phyloP scores from a whole-genome alignment of 371 early-diverging fungal species.

The Mycotypha africana region DNA sequence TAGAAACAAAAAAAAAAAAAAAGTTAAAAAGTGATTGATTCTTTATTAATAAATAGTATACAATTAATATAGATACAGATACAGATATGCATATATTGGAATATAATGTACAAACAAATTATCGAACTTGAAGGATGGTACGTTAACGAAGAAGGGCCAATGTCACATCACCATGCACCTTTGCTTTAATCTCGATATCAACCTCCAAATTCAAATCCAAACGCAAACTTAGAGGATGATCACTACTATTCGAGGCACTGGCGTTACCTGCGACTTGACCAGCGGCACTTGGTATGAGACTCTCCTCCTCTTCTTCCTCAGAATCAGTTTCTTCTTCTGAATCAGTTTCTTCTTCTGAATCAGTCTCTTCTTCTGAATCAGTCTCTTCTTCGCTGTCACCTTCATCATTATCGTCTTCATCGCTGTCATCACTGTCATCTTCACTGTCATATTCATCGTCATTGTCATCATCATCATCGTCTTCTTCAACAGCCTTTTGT shows the following conservation, averaged over 20 bases:
- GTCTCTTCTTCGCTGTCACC: too few relatives aligned
- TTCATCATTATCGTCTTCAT: background rate
- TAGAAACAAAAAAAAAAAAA: too few relatives aligned
- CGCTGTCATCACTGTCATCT: background rate
- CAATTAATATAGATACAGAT: too few relatives aligned
- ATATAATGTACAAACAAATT: too few relatives aligned
- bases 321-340: background rate
- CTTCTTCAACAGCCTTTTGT: background rate
- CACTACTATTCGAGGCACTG: background rate
- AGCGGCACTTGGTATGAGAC: background rate
- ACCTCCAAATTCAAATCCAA: conserved; percentile 32
- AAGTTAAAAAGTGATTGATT: too few relatives aligned
- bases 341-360: too few relatives aligned
- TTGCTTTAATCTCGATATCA: conserved; percentile 25
- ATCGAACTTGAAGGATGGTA: too few relatives aligned
- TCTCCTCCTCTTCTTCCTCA: background rate
- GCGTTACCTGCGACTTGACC: background rate
- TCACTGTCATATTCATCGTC: background rate
- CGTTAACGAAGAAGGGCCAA: conserved; percentile 15
- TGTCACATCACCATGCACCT: conserved; percentile 32
- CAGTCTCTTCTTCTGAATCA: too few relatives aligned
- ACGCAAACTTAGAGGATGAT: conserved; percentile 25
- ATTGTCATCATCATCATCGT: background rate
- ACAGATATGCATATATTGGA: too few relatives aligned
- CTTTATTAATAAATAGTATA: too few relatives aligned